Base-by-base conservation (phyloP, 768 basidiomycete species). In the Tephrocybe sp. region DNA sequence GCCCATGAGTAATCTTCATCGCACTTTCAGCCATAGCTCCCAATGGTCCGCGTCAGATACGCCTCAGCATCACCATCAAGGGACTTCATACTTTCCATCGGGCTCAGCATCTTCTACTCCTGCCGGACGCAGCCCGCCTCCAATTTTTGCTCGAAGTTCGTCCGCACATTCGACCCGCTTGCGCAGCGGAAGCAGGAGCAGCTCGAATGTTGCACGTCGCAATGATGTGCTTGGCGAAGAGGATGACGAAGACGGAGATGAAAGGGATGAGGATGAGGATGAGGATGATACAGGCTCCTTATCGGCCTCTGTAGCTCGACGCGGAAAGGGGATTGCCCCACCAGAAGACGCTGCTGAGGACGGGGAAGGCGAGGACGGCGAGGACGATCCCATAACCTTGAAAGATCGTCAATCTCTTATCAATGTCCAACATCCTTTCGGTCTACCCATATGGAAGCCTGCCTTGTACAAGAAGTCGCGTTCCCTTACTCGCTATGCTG, bases 371-470 rank as follows among this genome's bases (percentile, higher is more conserved):
- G 69, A 71, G 16, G 62, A 60, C 0, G 60, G 55, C 8, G 87
- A 86, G n/a, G 84, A 86, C 24, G 93, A 94, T 59, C 91, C 84
- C 3, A 88, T 95, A 54, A 98, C 95, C 0, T 70, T 99, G 57
- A 91, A 88, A 69, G 94, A 97, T 58, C 82, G 97, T 24, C 97
- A 99, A 67, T 97, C 94, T 36, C 88, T 97, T 59, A 97, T 98
- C 64, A 99, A 99, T 70, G 94, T 97, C 63, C 91, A 95, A 63
- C 97, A 99, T 67, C 97, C 97, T 12, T 99, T 99, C 67, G 97
- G 97, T 74, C 77, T 99, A 51, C 95, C 92, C 31, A 97, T 99
- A 64, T 99, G 97, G 97, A 99, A 99, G 67, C 97, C 97, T 18
- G 97, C 97, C 0, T 69, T 99, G 50, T 99, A 99, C 83, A 94